Conservation (phyloP, 257 asterid genomes). For the Capsicum pubescens region DNA sequence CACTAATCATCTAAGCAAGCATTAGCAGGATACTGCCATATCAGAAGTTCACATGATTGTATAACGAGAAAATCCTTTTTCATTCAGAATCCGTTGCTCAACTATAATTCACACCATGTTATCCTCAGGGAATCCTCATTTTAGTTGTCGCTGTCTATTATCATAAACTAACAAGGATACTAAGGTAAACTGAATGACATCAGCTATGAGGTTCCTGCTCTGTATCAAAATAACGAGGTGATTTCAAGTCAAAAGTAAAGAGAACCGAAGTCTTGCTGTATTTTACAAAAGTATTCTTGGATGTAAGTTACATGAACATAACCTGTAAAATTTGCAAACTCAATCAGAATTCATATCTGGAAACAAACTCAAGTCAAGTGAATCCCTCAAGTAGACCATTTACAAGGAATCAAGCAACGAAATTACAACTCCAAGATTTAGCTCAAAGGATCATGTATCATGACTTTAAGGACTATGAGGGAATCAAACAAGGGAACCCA, state of each 20-base stretch:
- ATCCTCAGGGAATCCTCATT: background rate
- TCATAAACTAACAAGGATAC: background rate
- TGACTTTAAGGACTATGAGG: background rate
- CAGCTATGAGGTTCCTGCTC: constrained; percentile 1
- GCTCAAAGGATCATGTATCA: constrained; percentile 11
- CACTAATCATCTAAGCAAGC: background rate
- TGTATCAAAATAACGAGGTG: background rate
- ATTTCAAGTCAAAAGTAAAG: background rate
- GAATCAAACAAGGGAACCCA: background rate
- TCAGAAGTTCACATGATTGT: constrained; percentile 14
- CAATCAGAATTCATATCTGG: background rate
- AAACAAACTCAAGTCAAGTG: constrained; percentile 11
- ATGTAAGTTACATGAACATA: background rate
- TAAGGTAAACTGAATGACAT: constrained; percentile 17
- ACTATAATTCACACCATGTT: background rate
- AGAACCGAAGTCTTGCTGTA: background rate
- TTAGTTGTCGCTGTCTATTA: background rate
- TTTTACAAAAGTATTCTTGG: background rate
- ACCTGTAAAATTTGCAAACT: background rate
- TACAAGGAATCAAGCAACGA: background rate
- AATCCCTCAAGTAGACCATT: background rate
- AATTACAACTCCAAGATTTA: constrained; percentile 7
- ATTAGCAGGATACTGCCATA: constrained; percentile 17
- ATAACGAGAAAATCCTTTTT: background rate
- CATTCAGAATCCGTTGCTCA: constrained; percentile 19